Conservation (phyloP, 192 early-diverging fungal species). For the Backusella mclennaniae region DNA sequence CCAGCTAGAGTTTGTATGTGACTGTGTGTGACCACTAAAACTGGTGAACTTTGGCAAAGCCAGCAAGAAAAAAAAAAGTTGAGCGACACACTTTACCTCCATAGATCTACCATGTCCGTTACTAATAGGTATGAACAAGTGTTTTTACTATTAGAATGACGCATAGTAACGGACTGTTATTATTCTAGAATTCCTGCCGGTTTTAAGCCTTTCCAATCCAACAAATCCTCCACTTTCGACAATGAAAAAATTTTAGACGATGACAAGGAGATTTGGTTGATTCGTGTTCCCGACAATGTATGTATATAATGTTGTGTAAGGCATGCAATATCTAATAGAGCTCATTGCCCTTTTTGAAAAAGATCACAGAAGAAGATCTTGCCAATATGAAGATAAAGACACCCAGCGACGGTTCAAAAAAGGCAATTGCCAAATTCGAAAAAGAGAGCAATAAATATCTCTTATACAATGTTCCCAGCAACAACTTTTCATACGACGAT, state of each 20-base stretch:
- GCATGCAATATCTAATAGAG: neutral
- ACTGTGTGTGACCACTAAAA: neutral
- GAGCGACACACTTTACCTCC: neutral
- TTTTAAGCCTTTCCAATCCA: slow-evolving; percentile 14
- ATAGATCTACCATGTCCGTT: neutral
- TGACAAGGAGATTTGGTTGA: slow-evolving; percentile 39
- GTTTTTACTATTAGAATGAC: neutral
- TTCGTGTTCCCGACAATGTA: slow-evolving; percentile 37
- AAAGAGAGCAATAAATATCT: slow-evolving; percentile 18
- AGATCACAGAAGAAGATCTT: slow-evolving; percentile 14
- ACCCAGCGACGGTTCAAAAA: neutral
- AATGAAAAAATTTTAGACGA: slow-evolving; percentile 25
- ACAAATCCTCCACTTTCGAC: slow-evolving; percentile 18
- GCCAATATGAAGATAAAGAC: neutral
- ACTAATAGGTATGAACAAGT: neutral
- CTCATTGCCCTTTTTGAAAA: neutral
- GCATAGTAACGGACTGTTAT: neutral
- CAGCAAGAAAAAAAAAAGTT: neutral
- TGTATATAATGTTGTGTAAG: neutral
- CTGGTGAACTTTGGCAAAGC: too few species aligned
- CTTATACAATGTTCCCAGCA: slow-evolving; percentile 32
- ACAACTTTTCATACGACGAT: neutral
- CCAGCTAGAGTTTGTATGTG: neutral
- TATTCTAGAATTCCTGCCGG: slow-evolving; percentile 19
- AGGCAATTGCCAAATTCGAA: neutral